Evolutionary conservation across 805 yeast species (phyloP), one percentile per base, ranked within the genome.

Genomic region (Middelhovenomyces tepae): DNA sequence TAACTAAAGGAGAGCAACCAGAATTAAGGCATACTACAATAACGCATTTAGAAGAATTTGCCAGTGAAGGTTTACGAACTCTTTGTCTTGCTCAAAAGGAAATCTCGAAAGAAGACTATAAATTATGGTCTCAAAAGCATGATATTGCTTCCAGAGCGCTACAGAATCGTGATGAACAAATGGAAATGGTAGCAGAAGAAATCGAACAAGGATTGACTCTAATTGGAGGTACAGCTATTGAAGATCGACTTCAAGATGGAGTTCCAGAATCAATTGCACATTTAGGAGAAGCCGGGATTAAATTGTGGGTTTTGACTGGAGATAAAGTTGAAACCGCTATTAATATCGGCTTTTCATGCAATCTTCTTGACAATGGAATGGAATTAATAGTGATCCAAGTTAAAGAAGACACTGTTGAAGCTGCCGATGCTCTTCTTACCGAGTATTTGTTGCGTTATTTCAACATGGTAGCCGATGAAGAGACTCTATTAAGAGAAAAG

Each of bases 261-360:
- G 93, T 81, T 10, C 89, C 91, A 1, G 75, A 73, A 36, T 65
- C 89, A 1, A 82, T 81, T 46, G 73, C 78, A 9, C 56, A 77
- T 30, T 64, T 82, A 32, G 73, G 75, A 7, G 65, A 70, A 26
- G 93, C 87, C 0, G 93, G 93, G 27, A 75, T 81, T 44, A 81
- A 81, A 56, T 64, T 82, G 23, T 81, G 93, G 93, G 91, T 81
- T 31, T 61, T 81, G 18, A 81, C 93, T 8, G 93, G 93, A 44
- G 93, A 81, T 57, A 75, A 78, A 53, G 76, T 81, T 28, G 93
- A 81, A 56, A 81, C 93, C n/a, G 93, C 93, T 3, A 82, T 81
- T 53, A 82, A 82, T 56, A 81, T 81, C 54, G 93, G 93, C 2
- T 81, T 80, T 50, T 76, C 86, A 10, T 81, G 93, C 57, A 82